Evolutionary conservation across 2,329 filamentous ascomycete species (phyloP), one percentile per base, ranked within the genome.

Genomic region (Lachnellula occidentalis): DNA sequence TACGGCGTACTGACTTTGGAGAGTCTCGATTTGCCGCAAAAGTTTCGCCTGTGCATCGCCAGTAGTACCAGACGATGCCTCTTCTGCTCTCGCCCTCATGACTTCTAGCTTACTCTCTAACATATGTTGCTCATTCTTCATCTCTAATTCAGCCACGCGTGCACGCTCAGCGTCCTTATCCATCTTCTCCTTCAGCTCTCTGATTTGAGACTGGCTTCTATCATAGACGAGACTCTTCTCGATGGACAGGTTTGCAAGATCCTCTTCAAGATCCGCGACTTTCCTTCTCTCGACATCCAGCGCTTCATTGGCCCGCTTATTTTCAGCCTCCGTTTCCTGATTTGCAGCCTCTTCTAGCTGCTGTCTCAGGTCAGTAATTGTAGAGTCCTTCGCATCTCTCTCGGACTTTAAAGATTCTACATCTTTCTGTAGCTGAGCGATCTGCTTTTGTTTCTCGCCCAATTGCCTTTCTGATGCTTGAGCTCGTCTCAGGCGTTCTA

Each of bases 1-100:
- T 52, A 95, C 85, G 1, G 91, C 85, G 71, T 99, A 96, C 69
- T 99, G 95, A 6, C 89, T 94, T 71, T 99, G 94, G 37, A 99
- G 74, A 0, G 90, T 96, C 74, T 99, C 94, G 51, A 99, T 88
- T 71, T 99, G 95, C 41, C 94, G 85, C 43, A 97, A 77, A 41
- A 97, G 77, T 70, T 96, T 97, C 43, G 88, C 88, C 65, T 95
- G 91, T 0, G 88, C 83, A 67, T 96, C 90, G 14, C 91, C 88
- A 5, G 85, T 84, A 14, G 83, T 83, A 15, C 89, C 88, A 2
- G 91, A 92, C 1, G 91, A 91, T 0, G 85, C 90, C 70, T 99
- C 94, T 72, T 99, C 94, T 1, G 90, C 90, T 34, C 88, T 82
- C 17, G 85, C 82, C 53, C 94, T 86, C 73, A 96, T 85, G 8